Evolutionary conservation across 306 rosid species (phyloP).

Genomic region (Cyclanthera cordifolia): DNA sequence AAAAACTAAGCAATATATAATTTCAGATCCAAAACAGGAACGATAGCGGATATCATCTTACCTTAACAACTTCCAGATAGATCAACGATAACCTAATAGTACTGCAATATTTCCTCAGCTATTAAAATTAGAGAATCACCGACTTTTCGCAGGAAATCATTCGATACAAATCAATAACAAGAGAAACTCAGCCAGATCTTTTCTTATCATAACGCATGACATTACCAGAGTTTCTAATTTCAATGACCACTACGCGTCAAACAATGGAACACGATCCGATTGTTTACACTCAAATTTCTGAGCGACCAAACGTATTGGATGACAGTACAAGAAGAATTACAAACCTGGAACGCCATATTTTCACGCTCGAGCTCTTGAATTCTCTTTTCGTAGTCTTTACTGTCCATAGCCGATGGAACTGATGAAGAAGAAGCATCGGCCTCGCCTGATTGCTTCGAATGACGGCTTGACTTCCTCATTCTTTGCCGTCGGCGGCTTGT

Average conservation of each 20-base stretch:
- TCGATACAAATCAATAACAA: background rate
- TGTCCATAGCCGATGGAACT: constrained; percentile 18
- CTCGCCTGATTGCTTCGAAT: constrained; percentile 48
- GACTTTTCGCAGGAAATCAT: background rate
- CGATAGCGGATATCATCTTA: background rate
- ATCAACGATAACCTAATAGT: background rate
- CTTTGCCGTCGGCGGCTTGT: background rate
- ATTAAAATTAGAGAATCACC: background rate
- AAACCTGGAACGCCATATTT: constrained; percentile 56
- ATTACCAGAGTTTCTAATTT: no score
- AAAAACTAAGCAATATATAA: background rate
- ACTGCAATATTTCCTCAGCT: background rate
- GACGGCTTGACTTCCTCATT: constrained; percentile 61
- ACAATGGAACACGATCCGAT: constrained; percentile 10
- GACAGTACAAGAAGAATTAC: background rate
- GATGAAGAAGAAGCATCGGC: constrained; percentile 22
- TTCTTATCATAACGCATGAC: background rate
- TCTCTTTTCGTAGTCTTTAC: constrained; percentile 27
- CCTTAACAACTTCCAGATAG: background rate
- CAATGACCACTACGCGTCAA: background rate
- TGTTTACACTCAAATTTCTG: constrained; percentile 4
- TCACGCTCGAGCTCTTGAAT: constrained; percentile 44
- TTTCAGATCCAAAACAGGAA: constrained; percentile 3
- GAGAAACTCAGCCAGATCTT: background rate
- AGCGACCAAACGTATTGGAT: constrained; percentile 11